phyloP scores from a whole-genome alignment of 208 protist genomes.

The Trypanosoma avium region DNA sequence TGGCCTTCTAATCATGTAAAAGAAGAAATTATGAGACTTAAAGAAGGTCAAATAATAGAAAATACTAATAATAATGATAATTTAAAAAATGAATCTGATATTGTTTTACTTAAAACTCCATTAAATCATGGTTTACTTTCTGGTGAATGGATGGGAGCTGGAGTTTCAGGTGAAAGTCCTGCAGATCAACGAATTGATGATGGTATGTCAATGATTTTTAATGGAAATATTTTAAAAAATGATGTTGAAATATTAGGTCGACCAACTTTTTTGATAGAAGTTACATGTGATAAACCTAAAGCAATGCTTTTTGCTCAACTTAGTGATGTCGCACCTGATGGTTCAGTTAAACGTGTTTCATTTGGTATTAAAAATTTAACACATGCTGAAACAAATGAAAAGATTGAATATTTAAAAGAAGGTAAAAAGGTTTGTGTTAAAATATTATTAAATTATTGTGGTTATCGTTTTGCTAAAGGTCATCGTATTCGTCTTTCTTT shows the following conservation, averaged over 20 bases:
- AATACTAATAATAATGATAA: slow-evolving; percentile 20
- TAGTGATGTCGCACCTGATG: slow-evolving; percentile 52
- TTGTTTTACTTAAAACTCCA: slow-evolving; percentile 49
- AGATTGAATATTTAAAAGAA: slow-evolving; percentile 30
- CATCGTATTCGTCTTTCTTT: slow-evolving; percentile 48
- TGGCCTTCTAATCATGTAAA: slow-evolving; percentile 34
- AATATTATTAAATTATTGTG: slow-evolving; percentile 63
- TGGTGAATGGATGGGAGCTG: slow-evolving; percentile 67
- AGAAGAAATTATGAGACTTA: slow-evolving; percentile 21
- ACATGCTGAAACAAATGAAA: slow-evolving; percentile 31
- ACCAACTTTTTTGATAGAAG: slow-evolving; percentile 39
- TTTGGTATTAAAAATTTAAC: slow-evolving; percentile 62
- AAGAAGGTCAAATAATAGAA: slow-evolving; percentile 8
- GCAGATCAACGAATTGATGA: slow-evolving; percentile 71
- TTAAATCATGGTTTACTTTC: slow-evolving; percentile 59
- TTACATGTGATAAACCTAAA: slow-evolving; percentile 56
- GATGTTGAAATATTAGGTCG: slow-evolving; percentile 41
- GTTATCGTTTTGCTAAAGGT: slow-evolving; percentile 47
- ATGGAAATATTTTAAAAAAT: slow-evolving; percentile 29
- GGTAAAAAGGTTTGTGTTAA: slow-evolving; percentile 26
- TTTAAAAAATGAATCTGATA: slow-evolving; percentile 2
- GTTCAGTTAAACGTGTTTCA: slow-evolving; percentile 51
- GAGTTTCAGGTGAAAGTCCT: slow-evolving; percentile 51
- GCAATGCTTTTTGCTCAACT: slow-evolving; percentile 64
- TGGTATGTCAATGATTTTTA: slow-evolving; percentile 55